Base-by-base conservation (phyloP, 208 protist species). In the Trypanosoma boissoni region DNA sequence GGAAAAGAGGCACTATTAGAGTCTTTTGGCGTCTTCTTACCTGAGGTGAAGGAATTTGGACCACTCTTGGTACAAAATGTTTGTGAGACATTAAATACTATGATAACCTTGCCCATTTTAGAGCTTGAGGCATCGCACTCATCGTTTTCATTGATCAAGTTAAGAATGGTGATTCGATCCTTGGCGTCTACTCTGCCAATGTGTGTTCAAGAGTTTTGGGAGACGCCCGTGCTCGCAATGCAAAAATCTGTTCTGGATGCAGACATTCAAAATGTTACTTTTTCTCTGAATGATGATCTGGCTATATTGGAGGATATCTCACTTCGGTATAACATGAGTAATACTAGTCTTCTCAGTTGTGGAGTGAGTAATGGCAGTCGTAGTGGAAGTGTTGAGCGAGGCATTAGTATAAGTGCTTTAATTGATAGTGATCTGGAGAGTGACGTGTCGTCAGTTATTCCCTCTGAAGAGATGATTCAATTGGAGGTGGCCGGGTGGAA, bases 11-110 rank as follows among this genome's bases (percentile, higher is more conserved):
- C 31, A 26, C 20, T 20, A 24, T 28, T 48, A 3, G 5, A 41
- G 10, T 16, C 32, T 31, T 65, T 64, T 49, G 58, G 52, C 34
- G 54, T 45, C 32, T 24, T 73, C 36, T 37, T 78, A 49, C 53
- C 59, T 1, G 71, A 76, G 16, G 20, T 63, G 18, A 41, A 57
- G 51, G 41, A 52, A 9, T 3, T 29, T 26, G 50, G 55, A 29
- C 41, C 49, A 1, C 45, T 61, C 31, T 39, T 49, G 8, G 26
- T 70, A 16, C 34, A 64, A 21, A 49, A 64, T 34, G 16, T 6
- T 14, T 57, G 46, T 31, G 56, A 63, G 21, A 51, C 27, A 21
- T 18, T 64, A 24, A 43, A 24, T 20, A 7, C 51, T 14, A 24
- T 3, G 1, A 29, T 70, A 21, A 37, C 12, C 52, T 31, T 63